phyloP scores from a whole-genome alignment of 2,329 filamentous ascomycete species.

The Uncinocarpus reesii region DNA sequence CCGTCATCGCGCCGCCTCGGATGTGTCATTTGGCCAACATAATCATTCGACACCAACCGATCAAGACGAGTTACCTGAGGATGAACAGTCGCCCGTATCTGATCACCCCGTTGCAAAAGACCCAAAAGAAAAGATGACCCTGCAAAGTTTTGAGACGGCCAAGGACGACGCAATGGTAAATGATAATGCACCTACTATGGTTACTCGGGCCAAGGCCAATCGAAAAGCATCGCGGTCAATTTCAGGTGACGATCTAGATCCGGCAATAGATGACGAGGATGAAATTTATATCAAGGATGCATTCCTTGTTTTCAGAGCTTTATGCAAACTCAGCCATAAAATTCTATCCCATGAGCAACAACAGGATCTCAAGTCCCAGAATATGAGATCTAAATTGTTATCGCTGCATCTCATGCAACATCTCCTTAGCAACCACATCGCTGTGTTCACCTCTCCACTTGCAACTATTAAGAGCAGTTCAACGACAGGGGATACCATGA shows the following conservation, averaged over 20 bases:
- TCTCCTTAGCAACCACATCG: constrained; percentile 84
- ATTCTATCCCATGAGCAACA: constrained; percentile 79
- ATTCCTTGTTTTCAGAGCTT: constrained; percentile 91
- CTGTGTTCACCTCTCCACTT: constrained; percentile 80
- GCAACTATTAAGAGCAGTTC: constrained; percentile 89
- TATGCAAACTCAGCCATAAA: constrained; percentile 96
- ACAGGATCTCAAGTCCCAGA: constrained; percentile 82
- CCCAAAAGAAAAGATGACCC: constrained; percentile 49
- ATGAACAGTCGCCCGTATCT: constrained; percentile 25
- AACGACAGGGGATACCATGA: constrained; percentile 69
- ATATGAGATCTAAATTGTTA: constrained; percentile 93
- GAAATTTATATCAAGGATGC: constrained; percentile 96
- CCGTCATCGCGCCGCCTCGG: constrained; percentile 26
- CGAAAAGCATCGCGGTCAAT: constrained; percentile 38
- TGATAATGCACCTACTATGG: constrained; percentile 57
- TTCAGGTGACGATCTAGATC: constrained; percentile 33
- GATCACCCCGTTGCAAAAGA: constrained; percentile 44
- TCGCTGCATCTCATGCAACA: constrained; percentile 94
- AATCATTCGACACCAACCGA: constrained; percentile 40
- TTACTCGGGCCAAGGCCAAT: constrained; percentile 47
- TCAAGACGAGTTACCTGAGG: constrained; percentile 38
- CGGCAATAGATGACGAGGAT: constrained; percentile 57
- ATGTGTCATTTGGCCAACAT: constrained; percentile 28
- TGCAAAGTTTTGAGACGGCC: constrained; percentile 58
- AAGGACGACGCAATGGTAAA: constrained; percentile 58